These are phyloP conservation scores for Panicum miliaceum DNA, from an alignment of 176 grass and related monocot genomes.

Conservation along the genomic window DNA sequence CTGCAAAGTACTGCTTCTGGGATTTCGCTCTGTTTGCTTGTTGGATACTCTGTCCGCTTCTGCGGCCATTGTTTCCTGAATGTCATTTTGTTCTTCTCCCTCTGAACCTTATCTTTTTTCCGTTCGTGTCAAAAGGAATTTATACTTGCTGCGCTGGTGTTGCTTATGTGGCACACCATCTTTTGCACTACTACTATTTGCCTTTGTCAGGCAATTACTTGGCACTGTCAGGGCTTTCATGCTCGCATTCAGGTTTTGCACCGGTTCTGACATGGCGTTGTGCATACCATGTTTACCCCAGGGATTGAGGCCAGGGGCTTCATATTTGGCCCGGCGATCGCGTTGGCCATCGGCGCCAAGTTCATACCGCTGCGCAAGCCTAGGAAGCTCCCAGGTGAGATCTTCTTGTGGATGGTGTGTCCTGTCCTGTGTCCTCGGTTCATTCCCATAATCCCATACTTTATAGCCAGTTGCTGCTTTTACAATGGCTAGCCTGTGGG, in stretches of 20 bases:
- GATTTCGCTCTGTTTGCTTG: constrained; percentile 52
- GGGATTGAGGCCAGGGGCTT: constrained; percentile 95
- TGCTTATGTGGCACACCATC: neutral
- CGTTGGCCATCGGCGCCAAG: constrained; percentile 75
- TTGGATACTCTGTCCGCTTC: constrained; percentile 49
- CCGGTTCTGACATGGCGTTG: neutral
- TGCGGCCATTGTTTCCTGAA: neutral
- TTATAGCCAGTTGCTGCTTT: neutral
- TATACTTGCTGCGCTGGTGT: neutral
- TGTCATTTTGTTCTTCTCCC: neutral
- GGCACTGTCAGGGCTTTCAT: neutral
- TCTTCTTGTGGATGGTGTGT: neutral
- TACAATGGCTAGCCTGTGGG: neutral
- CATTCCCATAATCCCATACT: neutral
- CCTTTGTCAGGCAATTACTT: neutral
- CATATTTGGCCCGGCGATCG: constrained; percentile 87
- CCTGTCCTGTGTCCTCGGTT: neutral
- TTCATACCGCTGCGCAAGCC: constrained; percentile 97
- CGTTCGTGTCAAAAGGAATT: neutral
- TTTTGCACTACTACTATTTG: neutral
- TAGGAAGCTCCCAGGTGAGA: constrained; percentile 82
- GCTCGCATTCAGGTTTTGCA: neutral
- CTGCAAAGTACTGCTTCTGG: constrained; percentile 57
- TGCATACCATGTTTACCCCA: constrained; percentile 19
- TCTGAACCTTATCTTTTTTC: neutral